Conservation (phyloP, 192 early-diverging fungal genomes). For the Piromyces finnis region DNA sequence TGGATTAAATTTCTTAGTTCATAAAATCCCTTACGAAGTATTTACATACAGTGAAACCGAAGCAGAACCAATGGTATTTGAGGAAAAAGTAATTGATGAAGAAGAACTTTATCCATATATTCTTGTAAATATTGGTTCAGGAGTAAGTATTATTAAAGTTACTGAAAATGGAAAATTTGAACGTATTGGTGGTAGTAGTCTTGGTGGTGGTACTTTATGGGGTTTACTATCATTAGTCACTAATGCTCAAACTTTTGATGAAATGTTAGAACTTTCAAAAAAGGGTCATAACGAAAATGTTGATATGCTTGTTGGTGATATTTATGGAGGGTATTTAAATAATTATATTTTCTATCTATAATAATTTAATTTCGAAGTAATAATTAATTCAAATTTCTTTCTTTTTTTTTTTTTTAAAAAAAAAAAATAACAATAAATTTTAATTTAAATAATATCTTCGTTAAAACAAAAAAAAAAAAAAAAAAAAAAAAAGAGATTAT, state of each 20-base stretch:
- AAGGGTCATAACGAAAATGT: constrained; percentile 82
- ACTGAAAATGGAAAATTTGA: constrained; percentile 59
- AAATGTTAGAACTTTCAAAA: constrained; percentile 66
- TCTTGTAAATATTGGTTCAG: background rate
- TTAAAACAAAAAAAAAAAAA: too few species aligned
- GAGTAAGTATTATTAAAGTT: constrained; percentile 41
- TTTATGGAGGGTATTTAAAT: constrained; percentile 36
- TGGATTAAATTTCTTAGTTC: constrained; percentile 1
- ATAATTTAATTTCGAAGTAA: too few species aligned
- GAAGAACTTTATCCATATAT: background rate
- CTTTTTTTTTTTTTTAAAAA: too few species aligned
- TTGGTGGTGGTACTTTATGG: constrained; percentile 95
- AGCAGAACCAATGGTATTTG: constrained; percentile 39
- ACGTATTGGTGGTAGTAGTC: constrained; percentile 18
- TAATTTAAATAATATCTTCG: too few species aligned
- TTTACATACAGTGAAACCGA: background rate
- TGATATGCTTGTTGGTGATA: constrained; percentile 81
- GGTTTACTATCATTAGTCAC: constrained; percentile 41
- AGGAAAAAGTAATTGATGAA: constrained; percentile 6
- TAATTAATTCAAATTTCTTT: too few species aligned
- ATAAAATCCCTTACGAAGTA: background rate
- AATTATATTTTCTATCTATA: too few species aligned
- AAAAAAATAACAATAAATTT: too few species aligned
- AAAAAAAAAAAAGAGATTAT: too few species aligned
- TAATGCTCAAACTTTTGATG: constrained; percentile 63